Base-by-base conservation (phyloP, 805 yeast species). In the Candida corydali region DNA sequence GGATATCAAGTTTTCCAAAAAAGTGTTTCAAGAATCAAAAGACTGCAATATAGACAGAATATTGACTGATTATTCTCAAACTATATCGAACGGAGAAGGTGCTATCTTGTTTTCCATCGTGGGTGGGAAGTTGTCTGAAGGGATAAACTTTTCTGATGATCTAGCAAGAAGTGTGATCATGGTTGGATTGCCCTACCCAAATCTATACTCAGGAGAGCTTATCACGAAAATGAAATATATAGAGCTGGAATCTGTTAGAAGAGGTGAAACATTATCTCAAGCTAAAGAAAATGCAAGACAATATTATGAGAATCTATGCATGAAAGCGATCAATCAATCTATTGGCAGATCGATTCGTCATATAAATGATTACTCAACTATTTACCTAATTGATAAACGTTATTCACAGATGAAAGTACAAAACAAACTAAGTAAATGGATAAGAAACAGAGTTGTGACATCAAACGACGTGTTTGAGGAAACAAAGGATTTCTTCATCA, bases 311-410 rank as follows among this genome's bases (percentile, higher is more conserved):
- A 86, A 85, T 49, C 64, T 86, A 5, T 88, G 96, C 52, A 83
- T 91, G 93, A 76, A 88, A 36, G 84, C 95, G 0, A 87, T 89
- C 1, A 89, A 89, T 53, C 98, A 89, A 57, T 80, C 95, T 59
- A 81, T 91, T 9, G 98, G 97, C 0, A 71, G 98, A 45, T 86
- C 96, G 5, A 89, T 89, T 26, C 67, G 98, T 42, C 96, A 89
- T 55, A 73, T 72, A 17, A 70, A 73, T 28, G 98, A 91, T 57
- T 88, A 84, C 52, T 81, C 97, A 0, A 72, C 76, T 11, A 82
- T 91, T 5, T 77, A 75, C 46, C 63, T 89, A 26, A 48, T 88
- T 11, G 98, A 91, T 54, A 57, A 56, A 22, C 64, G 97, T 37
- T 91, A 74, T 44, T 49, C 49, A 2, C 52, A 54, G 3, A 46